Conservation (phyloP, 1,284 basidiomycete genomes). For the Pholiota adiposa region DNA sequence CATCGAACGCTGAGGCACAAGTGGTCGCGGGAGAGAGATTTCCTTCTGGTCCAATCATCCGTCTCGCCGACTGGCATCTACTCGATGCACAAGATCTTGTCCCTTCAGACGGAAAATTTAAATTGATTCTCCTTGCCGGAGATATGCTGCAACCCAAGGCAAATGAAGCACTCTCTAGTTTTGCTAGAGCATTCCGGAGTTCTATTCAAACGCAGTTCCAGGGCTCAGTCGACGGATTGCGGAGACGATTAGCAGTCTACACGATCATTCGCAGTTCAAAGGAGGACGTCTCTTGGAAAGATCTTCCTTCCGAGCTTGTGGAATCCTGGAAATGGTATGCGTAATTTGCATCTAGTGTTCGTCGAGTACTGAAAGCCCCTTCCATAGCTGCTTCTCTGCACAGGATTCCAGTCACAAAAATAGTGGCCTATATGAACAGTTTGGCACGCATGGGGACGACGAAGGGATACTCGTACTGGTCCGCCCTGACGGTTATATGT, state of each 20-base stretch:
- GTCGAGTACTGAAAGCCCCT: neutral
- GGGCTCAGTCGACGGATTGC: neutral
- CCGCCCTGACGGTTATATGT: slow-evolving; percentile 7
- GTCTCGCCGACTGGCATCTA: slow-evolving; percentile 27
- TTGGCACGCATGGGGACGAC: neutral
- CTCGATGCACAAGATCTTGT: slow-evolving; percentile 29
- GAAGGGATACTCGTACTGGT: neutral
- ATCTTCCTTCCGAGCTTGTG: neutral
- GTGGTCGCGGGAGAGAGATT: slow-evolving; percentile 26
- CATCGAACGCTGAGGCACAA: neutral
- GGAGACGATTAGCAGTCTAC: neutral
- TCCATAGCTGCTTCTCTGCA: neutral
- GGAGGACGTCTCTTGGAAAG: slow-evolving; percentile 6
- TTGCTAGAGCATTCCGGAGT: neutral
- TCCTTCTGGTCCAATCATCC: slow-evolving; percentile 22
- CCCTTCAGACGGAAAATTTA: slow-evolving; percentile 28
- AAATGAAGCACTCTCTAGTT: neutral
- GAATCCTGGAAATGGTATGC: slow-evolving; percentile 6
- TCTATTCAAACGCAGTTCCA: neutral
- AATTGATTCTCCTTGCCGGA: slow-evolving; percentile 28
- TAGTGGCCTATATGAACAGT: slow-evolving; percentile 4
- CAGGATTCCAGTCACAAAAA: neutral
- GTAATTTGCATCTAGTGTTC: neutral
- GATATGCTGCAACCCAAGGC: neutral
- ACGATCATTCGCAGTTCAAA: neutral